Percentiles rank a stretch among this genome's conserved stretches.
phyloP scores from a whole-genome alignment of 2,329 filamentous ascomycete species.

The Apiospora aurea region DNA sequence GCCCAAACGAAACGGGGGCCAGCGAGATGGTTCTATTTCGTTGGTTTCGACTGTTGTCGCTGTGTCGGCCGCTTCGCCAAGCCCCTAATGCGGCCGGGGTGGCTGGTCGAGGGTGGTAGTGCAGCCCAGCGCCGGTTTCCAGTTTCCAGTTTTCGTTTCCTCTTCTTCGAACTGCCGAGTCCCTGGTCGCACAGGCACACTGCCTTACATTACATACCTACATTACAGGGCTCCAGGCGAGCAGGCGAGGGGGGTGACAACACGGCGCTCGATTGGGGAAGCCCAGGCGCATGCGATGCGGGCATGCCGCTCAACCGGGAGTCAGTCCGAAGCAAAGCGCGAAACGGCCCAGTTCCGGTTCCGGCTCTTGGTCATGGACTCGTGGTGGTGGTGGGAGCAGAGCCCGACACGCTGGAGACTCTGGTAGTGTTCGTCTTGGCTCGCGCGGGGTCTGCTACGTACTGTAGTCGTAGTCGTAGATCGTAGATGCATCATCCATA shows the following conservation, averaged over 20 bases:
- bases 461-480: neutral
- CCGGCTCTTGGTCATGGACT: neutral
- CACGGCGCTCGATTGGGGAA: neutral
- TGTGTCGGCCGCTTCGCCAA: neutral
- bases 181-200: neutral
- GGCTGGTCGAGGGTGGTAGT: neutral
- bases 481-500: too few relatives aligned
- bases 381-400: conserved; percentile 2
- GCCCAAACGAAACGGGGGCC: neutral
- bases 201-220: neutral
- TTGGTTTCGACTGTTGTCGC: neutral
- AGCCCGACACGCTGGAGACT: conserved; percentile 17
- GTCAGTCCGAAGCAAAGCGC: conserved; percentile 3
- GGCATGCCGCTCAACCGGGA: neutral
- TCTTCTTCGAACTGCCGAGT: neutral
- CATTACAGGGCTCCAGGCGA: neutral
- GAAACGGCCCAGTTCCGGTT: neutral
- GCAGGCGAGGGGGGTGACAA: too few relatives aligned
- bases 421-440: neutral
- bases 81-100: conserved; percentile 3
- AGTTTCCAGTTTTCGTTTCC: neutral
- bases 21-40: neutral
- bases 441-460: neutral
- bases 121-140: neutral
- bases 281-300: neutral